Percentiles rank a stretch among this genome's conserved stretches.
These are phyloP conservation scores for Plantago coronopus DNA, from an alignment of 305 asterid species.

Conservation along the genomic window DNA sequence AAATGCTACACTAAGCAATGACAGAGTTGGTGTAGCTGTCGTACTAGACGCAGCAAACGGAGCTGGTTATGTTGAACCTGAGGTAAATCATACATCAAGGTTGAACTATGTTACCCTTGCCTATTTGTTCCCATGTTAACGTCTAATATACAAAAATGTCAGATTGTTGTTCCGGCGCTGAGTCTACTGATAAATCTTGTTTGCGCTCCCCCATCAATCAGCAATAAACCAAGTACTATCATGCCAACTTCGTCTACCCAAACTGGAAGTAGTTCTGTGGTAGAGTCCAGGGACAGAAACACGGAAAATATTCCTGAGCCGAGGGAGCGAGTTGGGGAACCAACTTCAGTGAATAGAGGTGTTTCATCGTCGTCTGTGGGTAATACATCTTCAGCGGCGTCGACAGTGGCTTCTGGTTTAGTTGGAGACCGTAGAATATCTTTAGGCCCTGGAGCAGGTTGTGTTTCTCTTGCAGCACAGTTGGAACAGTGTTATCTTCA, in stretches of 20 bases:
- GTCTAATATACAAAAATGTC: conserved; percentile 24
- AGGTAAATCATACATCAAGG: conserved; percentile 44
- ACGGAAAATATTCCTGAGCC: conserved; percentile 49
- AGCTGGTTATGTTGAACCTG: conserved; percentile 91
- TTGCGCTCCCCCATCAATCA: conserved; percentile 98
- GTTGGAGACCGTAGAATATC: conserved; percentile 98
- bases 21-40: conserved; percentile 92
- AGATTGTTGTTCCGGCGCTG: conserved; percentile 95
- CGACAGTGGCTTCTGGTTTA: conserved; percentile 78
- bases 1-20: conserved; percentile 83
- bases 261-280: conserved; percentile 45
- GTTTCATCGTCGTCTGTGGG: conserved; percentile 39
- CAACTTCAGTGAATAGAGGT: conserved; percentile 61
- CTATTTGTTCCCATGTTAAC: conserved; percentile 12
- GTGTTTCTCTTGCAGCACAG: conserved; percentile 99
- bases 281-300: conserved; percentile 62
- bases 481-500: conserved; percentile 93
- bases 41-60: conserved; percentile 95
- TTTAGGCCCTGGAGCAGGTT: conserved; percentile 84
- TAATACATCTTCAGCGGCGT: conserved; percentile 40
- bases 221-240: conserved; percentile 71
- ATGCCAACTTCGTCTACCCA: conserved; percentile 58
- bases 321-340: conserved; percentile 69
- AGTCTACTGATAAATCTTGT: conserved; percentile 87
- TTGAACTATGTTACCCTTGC: conserved; percentile 7